phyloP scores from a whole-genome alignment of 202 grass and related monocot species.

The Elaeis oleifera region DNA sequence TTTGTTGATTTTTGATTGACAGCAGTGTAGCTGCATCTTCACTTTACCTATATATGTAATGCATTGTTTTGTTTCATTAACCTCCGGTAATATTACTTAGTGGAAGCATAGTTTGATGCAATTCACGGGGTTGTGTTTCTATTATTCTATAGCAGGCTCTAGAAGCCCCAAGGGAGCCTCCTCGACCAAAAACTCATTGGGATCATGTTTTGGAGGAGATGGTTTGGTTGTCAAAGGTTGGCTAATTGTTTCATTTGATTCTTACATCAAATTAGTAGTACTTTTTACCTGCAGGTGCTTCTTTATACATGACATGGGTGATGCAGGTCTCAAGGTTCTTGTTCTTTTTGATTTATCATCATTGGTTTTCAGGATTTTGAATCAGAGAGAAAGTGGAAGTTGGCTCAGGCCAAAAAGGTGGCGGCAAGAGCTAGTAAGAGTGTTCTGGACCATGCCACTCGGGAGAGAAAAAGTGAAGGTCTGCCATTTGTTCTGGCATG shows the following conservation, averaged over 20 bases:
- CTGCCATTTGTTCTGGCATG: constrained; percentile 11
- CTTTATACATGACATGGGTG: no score
- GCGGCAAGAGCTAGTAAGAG: constrained; percentile 74
- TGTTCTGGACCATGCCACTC: constrained; percentile 66
- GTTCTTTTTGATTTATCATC: neutral
- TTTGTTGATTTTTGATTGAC: no score
- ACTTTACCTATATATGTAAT: no score
- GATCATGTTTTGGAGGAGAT: constrained; percentile 97
- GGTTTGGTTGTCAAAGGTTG: constrained; percentile 86
- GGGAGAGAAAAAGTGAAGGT: constrained; percentile 90
- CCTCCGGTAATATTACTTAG: no score
- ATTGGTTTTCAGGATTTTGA: constrained; percentile 71
- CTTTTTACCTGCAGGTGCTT: no score
- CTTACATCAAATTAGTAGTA: no score
- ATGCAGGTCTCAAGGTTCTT: neutral
- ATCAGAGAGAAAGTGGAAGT: constrained; percentile 97
- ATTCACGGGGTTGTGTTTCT: neutral
- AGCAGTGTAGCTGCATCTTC: no score
- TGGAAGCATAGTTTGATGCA: neutral
- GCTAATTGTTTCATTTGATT: no score
- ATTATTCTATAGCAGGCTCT: constrained; percentile 39
- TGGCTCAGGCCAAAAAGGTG: constrained; percentile 88
- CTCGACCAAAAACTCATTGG: constrained; percentile 85
- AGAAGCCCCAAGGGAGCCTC: constrained; percentile 82
- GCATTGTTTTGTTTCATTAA: no score